Evolutionary conservation across 2,329 filamentous ascomycete genomes (phyloP), one percentile per base, ranked within the genome.

Genomic region (Beauveria scarabaeidicola): DNA sequence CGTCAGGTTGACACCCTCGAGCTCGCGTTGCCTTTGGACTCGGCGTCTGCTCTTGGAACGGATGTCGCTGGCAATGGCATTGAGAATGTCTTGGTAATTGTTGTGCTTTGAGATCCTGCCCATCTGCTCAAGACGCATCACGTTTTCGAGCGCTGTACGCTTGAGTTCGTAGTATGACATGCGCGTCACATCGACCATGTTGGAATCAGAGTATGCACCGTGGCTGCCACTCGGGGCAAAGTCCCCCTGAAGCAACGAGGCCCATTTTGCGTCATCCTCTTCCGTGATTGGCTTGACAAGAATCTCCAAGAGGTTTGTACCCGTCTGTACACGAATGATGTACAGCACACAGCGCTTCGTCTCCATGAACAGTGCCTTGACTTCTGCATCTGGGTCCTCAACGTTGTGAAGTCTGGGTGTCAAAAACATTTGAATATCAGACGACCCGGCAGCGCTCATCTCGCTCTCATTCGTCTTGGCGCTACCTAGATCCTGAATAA

Each of bases 401-500:
- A 91, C 78, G 67, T 96, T 89, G 69, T 95, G 91, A 57, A 96
- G 83, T 73, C 94, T 95, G 41, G 92, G 90, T 48, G 89, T 94
- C 47, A 97, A 77, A 61, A 91, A 96, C 78, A 97, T 86, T 62
- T 90, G 91, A 62, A 97, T 96, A 72, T 97, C 92, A 1, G 88
- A 87, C 1, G 91, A 88, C 63, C 90, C 90, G 7, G 93, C 89
- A 55, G 89, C 89, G 67, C 89, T 84, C 81, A 97, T 87, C 72
- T 99, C 94, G 67, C 83, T 93, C 76, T 99, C 93, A 72, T 97
- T 97, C 74, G 85, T 93, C 81, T 97, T 96, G 54, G 92, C 94
- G 69, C 90, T 97, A 62, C 95, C 94, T 52, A 99, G 83, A 68
- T 99, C 94, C 64, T 91, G 89, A 67, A 99, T 83, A 64, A 97